Evolutionary conservation across 345 rosid species (phyloP).

Genomic region (Brassica nigra): DNA sequence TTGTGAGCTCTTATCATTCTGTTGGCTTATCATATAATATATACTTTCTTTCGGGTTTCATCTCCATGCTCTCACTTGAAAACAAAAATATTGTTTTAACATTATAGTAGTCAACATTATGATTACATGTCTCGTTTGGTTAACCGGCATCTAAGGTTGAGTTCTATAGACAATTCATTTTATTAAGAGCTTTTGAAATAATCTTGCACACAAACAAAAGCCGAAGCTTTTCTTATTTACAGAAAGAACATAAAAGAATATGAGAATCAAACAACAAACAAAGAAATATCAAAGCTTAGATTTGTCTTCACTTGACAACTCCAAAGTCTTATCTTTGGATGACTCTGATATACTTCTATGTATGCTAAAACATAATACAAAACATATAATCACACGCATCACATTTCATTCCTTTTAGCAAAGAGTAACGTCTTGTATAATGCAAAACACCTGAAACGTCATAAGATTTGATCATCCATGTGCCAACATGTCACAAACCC

Average conservation of each 20-base stretch:
- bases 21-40: not conserved
- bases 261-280: not conserved
- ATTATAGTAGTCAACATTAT: not conserved
- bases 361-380: not conserved
- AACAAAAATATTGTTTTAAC: not conserved
- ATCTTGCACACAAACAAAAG: not conserved
- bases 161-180: not conserved
- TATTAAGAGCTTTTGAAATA: not conserved
- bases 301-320: not conserved
- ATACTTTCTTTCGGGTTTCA: not conserved
- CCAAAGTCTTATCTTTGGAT: too few species aligned
- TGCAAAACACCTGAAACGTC: not conserved
- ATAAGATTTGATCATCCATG: conserved; percentile 16
- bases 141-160: not conserved
- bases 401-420: conserved; percentile 15
- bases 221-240: not conserved
- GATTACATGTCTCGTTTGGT: not conserved
- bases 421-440: conserved; percentile 12
- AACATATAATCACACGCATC: not conserved
- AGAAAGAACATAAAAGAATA: not conserved
- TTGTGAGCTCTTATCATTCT: not conserved
- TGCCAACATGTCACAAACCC: conserved; percentile 17
- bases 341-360: not conserved
- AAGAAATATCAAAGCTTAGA: not conserved
- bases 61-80: not conserved